Base-by-base conservation (phyloP, 2,329 filamentous ascomycete genomes). In the Diaporthe helianthi region DNA sequence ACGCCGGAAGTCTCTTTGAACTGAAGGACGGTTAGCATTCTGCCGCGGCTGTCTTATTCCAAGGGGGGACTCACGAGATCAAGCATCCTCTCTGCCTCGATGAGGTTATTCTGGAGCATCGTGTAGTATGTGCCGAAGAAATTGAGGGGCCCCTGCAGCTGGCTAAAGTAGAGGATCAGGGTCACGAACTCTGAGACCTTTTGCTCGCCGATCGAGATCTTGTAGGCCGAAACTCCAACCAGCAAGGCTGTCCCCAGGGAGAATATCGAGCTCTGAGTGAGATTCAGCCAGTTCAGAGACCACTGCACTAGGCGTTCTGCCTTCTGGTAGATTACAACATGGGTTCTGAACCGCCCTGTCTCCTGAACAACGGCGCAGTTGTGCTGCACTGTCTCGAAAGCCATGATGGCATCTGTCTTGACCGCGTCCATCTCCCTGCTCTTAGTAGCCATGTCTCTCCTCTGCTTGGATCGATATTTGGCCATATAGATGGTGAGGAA, bases 261-360 rank as follows among this genome's bases (percentile, higher is more conserved):
- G 74, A 90, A 90, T n/a, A 90, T 84, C 65, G 88, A 83, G 76
- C 87, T 89, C 72, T 90, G 88, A 0, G 85, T 85, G 13, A 89
- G 84, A 74, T 90, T 90, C 76, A 90, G 84, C 8, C 84, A 79
- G 73, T 87, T 87, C 66, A 89, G 76, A 3, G 86, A 88, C 73
- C 85, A 82, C 65, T 83, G 80, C 22, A 89, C 86, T 65, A 84
- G 80, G 67, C 86, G 86, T 76, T 89, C 86, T 12, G 86, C 86
- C 12, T 79, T 80, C 71, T 90, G 88, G 73, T 85, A 90, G 72
- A 83, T 83, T 63, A 80, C 77, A 0, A 90, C 87, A 15, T 87
- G 85, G 26, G 84, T 79, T 36, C 82, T 83, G 74, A 89, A 90
- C 8, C 86, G 81, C 64, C 84, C 81, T 51, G 87, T 88, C 74